Conservation (phyloP, 805 yeast genomes). For the Yarrowia hollandica region DNA sequence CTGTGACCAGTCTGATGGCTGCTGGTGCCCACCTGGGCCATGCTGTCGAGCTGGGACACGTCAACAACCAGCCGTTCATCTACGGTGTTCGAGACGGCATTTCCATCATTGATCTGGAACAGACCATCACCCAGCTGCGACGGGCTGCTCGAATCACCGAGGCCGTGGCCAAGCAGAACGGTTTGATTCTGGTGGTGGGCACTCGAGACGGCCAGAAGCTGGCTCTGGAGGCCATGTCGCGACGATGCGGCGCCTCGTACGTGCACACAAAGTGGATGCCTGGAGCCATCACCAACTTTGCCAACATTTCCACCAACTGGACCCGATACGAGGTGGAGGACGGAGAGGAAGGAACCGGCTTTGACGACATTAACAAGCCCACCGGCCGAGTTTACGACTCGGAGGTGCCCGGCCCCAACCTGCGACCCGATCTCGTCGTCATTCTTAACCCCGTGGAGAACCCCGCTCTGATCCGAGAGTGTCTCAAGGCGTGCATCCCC, state of each 20-base stretch:
- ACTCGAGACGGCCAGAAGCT: constrained; percentile 75
- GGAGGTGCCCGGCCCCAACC: constrained; percentile 49
- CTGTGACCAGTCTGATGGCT: constrained; percentile 73
- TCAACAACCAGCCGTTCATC: constrained; percentile 79
- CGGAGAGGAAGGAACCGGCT: constrained; percentile 47
- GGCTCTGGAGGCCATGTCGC: constrained; percentile 76
- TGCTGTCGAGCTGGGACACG: constrained; percentile 65
- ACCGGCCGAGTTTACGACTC: constrained; percentile 50
- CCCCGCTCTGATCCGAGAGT: constrained; percentile 76
- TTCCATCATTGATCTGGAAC: constrained; percentile 85
- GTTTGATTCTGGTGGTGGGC: constrained; percentile 81
- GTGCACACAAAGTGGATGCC: constrained; percentile 90
- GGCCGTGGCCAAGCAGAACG: constrained; percentile 81
- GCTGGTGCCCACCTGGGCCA: constrained; percentile 97
- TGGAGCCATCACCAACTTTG: constrained; percentile 86
- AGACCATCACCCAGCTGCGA: constrained; percentile 71
- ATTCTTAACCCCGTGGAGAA: constrained; percentile 86
- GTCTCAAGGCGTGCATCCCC: constrained; percentile 79
- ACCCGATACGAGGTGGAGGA: constrained; percentile 75
- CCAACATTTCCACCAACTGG: constrained; percentile 59
- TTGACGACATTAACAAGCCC: constrained; percentile 41
- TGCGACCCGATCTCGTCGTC: constrained; percentile 86
- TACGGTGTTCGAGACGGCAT: constrained; percentile 89
- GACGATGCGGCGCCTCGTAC: constrained; percentile 73
- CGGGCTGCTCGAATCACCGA: constrained; percentile 84